Base-by-base conservation (phyloP, 495 filamentous ascomycete genomes). In the Penicillium taxi region DNA sequence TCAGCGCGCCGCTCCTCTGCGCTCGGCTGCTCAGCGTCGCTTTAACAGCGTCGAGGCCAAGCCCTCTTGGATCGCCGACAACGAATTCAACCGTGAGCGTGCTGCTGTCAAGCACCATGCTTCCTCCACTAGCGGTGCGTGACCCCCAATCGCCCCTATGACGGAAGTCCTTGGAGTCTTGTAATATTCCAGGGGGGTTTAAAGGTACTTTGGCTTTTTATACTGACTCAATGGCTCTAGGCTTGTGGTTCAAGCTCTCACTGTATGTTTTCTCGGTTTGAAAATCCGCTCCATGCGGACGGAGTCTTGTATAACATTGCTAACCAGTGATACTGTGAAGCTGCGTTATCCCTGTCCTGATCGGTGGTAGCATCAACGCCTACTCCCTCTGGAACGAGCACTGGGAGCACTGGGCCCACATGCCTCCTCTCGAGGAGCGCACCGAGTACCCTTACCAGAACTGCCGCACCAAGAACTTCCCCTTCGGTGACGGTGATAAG, bases 401-500 rank as follows among this genome's bases (percentile, higher is more conserved):
- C 66, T 94, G 87, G 89, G 84, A 91, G 69, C 89, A 96, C 69
- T 86, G 81, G 84, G 62, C 61, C 5, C 88, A 96, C 71, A 69
- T 84, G 69, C 75, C 82, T 35, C 81, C 90, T 39, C 74, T 91
- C 24, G 85, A 93, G 72, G 90, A 96, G 64, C 79, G 84, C 53
- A 55, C 69, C 47, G 80, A 95, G 69, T 96, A 95, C 69, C 74
- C 85, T 38, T 96, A 88, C 75, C 83, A 87, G 78, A 96, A 96
- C 72, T 79, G 95, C 56, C 78, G 89, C 53, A 70, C 72, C 47
- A 90, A 86, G 74, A 91, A 90, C 73, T 96, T 67, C 75, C 75
- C 76, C 48, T 96, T 83, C 82, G 87, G 88, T 31, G 74, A 94
- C 58, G 89, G 89, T 58, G 89, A 96, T 64, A 88, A 94, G 82